These are phyloP conservation scores for Saccharomyces pastorianus DNA, from an alignment of 1,139 yeast species.

Conservation along the genomic window DNA sequence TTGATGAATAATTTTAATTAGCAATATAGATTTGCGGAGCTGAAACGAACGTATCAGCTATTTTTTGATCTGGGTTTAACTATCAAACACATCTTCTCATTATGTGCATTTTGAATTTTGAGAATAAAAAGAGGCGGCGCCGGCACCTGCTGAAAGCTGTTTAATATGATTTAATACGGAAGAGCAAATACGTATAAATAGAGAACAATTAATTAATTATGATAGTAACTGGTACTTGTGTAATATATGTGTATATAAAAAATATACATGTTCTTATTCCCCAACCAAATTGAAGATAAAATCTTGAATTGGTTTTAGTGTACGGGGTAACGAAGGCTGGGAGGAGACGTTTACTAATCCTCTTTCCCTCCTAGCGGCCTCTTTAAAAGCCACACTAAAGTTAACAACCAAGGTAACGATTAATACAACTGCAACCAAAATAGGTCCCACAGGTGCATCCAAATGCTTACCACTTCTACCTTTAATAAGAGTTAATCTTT, in stretches of 20 bases:
- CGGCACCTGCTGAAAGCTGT: background rate
- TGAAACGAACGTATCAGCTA: background rate
- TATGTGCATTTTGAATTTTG: background rate
- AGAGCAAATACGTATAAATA: background rate
- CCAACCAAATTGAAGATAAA: conserved; percentile 16
- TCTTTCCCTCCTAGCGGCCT: background rate
- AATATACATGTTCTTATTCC: background rate
- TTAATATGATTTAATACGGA: background rate
- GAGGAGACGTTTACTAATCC: background rate
- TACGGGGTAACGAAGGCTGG: conserved; percentile 14
- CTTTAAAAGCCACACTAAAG: conserved; percentile 57
- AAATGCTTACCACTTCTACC: conserved; percentile 80
- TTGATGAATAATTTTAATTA: background rate
- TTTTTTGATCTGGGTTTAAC: background rate
- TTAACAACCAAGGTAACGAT: conserved; percentile 60
- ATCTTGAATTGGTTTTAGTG: conserved; percentile 26
- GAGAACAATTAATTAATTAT: background rate
- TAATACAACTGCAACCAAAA: conserved; percentile 66
- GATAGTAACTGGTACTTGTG: background rate
- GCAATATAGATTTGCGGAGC: background rate
- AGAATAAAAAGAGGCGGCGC: background rate
- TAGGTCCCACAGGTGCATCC: conserved; percentile 85
- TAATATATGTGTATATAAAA: background rate
- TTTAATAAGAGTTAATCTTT: conserved; percentile 63
- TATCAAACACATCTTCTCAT: background rate